Evolutionary conservation across 768 basidiomycete species (phyloP).

Genomic region (Boletus sp.): DNA sequence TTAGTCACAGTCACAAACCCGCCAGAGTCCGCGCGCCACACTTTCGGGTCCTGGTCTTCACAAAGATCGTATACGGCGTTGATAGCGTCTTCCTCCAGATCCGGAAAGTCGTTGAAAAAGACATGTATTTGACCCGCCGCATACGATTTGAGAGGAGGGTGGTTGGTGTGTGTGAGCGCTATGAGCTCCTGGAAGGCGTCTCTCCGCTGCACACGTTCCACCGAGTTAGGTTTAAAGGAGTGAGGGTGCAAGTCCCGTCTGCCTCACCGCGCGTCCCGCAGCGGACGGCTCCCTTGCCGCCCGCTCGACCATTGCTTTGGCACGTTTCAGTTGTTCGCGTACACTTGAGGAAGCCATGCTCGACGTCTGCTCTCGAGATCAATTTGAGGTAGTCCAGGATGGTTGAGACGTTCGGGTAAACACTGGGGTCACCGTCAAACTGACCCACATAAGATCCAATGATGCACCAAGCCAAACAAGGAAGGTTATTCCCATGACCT

Average conservation of each 20-base stretch:
- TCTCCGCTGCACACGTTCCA: slow-evolving; percentile 41
- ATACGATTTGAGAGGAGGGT: slow-evolving; percentile 48
- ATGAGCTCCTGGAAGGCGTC: slow-evolving; percentile 53
- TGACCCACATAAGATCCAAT: slow-evolving; percentile 13
- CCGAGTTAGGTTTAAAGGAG: slow-evolving; percentile 7
- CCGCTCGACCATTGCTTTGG: slow-evolving; percentile 40
- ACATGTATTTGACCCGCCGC: slow-evolving; percentile 54
- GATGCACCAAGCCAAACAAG: slow-evolving; percentile 9
- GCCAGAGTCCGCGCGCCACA: slow-evolving; percentile 26
- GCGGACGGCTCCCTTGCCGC: slow-evolving; percentile 40
- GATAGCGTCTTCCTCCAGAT: slow-evolving; percentile 70
- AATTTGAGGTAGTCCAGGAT: neutral
- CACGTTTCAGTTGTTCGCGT: slow-evolving; percentile 17
- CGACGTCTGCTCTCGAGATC: neutral
- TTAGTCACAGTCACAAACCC: slow-evolving; percentile 4
- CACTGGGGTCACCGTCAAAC: neutral
- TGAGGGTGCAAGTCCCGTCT: neutral
- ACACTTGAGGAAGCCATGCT: slow-evolving; percentile 21
- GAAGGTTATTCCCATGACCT: slow-evolving; percentile 25
- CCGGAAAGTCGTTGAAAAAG: slow-evolving; percentile 66
- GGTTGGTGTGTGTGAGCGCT: slow-evolving; percentile 46
- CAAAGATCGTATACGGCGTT: slow-evolving; percentile 78
- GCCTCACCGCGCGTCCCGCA: slow-evolving; percentile 39
- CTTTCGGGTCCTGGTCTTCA: slow-evolving; percentile 59
- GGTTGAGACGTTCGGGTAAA: neutral